These are phyloP conservation scores for Ceratorhiza oryzae-sativae DNA, from an alignment of 1,284 basidiomycete genomes.

Conservation along the genomic window DNA sequence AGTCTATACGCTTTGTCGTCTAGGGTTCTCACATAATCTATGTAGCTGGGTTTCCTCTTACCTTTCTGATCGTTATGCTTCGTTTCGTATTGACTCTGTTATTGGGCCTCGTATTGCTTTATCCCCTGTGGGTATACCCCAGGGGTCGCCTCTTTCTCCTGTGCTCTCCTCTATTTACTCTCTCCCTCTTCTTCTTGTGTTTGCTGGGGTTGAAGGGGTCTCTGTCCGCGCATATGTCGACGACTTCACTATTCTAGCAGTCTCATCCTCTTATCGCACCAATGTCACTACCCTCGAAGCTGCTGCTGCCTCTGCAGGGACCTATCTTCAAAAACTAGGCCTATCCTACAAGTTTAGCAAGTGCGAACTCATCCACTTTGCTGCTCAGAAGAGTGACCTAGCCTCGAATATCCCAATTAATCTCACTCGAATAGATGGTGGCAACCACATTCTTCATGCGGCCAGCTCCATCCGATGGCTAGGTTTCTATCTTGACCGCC, in stretches of 20 bases:
- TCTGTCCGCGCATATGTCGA: constrained; percentile 4
- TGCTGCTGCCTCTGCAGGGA: not conserved
- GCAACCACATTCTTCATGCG: not conserved
- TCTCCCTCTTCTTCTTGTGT: constrained; percentile 12
- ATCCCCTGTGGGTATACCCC: constrained; percentile 36
- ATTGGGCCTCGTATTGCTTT: not conserved
- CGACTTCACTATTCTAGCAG: constrained; percentile 9
- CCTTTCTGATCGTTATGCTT: constrained; percentile 44
- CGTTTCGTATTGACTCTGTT: constrained; percentile 48
- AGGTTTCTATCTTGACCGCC: constrained; percentile 32
- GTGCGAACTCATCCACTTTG: constrained; percentile 18
- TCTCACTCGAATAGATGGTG: not conserved
- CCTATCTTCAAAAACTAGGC: not conserved
- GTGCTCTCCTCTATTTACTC: constrained; percentile 37
- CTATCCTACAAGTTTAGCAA: not conserved
- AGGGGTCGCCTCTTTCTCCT: constrained; percentile 31
- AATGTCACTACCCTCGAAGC: not conserved
- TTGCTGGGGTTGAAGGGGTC: not conserved
- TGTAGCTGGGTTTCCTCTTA: constrained; percentile 24
- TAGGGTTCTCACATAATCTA: constrained; percentile 30
- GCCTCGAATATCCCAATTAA: not conserved
- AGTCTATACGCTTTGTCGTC: constrained; percentile 12
- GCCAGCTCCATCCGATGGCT: constrained; percentile 32
- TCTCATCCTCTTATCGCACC: not conserved
- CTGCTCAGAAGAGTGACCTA: not conserved